Evolutionary conservation across 768 basidiomycete species (phyloP), one percentile per base, ranked within the genome.

Genomic region (Pseudohyphozyma bogoriensis): DNA sequence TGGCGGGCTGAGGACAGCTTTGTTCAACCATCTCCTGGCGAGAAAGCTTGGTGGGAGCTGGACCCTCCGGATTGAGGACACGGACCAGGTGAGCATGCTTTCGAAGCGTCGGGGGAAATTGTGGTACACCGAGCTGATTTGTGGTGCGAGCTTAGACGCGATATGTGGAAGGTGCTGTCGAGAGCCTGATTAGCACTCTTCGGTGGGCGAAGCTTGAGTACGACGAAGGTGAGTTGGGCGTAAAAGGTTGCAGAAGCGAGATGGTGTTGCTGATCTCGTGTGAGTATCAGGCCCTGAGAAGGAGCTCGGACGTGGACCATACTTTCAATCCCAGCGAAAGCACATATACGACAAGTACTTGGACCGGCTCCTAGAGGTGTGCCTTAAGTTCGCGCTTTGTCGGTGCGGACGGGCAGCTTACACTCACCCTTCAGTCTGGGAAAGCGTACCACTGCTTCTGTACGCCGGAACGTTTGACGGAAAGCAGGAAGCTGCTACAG

Each of bases 401-500:
- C 29, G 36, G 8, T 29, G 11, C 24, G n/a, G 37, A 35, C 16
- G 26, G 12, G 18, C 26, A 7, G 24, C 50, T 45, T 7, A 50
- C 29, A 22, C 29, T 6, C 31, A 1, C 22, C 20, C 24, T 24
- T 29, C 63, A 96, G 91, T 80, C 81, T 45, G 89, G 86, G 6
- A 82, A 86, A 60, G 93, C 92, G 10, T 99, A 99, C 72, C 84
- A 88, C 24, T 97, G 95, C 73, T 97, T 97, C 77, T 96, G 93
- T 73, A 81, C 85, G 2, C 77, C 82, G 0, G 83, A 86, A 62
- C 80, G 81, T 49, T 78, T 97, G 5, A 72, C 81, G 0, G 77
- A 78, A 15, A 86, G 83, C 22, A 82, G 87, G 35, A 83, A 85
- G 68, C 80, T 78, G 53, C 76, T 92, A 12, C 84, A 84, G 3